Conservation (phyloP, 2,329 filamentous ascomycete species). For the Neofusicoccum parvum region DNA sequence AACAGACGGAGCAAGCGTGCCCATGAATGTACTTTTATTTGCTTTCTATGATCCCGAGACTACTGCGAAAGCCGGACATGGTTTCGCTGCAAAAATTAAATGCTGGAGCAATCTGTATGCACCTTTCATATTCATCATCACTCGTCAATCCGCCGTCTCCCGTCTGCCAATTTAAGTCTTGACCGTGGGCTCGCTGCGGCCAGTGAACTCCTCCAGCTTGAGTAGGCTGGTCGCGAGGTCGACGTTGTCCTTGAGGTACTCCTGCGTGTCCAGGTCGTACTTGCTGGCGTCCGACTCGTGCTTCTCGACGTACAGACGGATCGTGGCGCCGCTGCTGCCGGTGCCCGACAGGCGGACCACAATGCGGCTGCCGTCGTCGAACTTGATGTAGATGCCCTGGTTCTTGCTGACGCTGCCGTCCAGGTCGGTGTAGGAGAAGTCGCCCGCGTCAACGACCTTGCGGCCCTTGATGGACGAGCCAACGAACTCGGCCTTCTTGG, state of each 20-base stretch:
- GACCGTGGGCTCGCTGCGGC: constrained; percentile 90
- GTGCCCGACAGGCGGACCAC: constrained; percentile 95
- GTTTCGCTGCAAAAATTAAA: constrained; percentile 2
- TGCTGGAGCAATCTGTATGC: constrained; percentile 14
- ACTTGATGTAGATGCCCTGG: constrained; percentile 93
- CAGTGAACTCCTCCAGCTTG: constrained; percentile 91
- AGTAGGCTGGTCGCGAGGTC: constrained; percentile 80
- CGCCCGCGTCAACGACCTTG: constrained; percentile 85
- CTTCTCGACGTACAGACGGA: constrained; percentile 96
- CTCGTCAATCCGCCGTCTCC: constrained; percentile 9
- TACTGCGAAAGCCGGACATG: constrained; percentile 4
- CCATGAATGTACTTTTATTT: constrained; percentile 23
- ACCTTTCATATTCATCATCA: constrained; percentile 12
- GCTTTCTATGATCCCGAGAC: constrained; percentile 10
- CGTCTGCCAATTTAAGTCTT: constrained; percentile 68
- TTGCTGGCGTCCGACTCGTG: constrained; percentile 80
- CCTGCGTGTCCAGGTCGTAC: constrained; percentile 82
- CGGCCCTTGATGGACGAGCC: constrained; percentile 80
- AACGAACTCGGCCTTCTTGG: constrained; percentile 71
- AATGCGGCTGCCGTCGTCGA: constrained; percentile 91
- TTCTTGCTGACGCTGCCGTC: constrained; percentile 94
- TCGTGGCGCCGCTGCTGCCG: constrained; percentile 91
- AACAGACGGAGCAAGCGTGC: neutral
- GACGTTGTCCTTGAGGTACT: constrained; percentile 90
- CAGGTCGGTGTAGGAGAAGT: constrained; percentile 99